Evolutionary conservation across 768 basidiomycete genomes (phyloP).

Genomic region (Phlegmacium glaucopus): DNA sequence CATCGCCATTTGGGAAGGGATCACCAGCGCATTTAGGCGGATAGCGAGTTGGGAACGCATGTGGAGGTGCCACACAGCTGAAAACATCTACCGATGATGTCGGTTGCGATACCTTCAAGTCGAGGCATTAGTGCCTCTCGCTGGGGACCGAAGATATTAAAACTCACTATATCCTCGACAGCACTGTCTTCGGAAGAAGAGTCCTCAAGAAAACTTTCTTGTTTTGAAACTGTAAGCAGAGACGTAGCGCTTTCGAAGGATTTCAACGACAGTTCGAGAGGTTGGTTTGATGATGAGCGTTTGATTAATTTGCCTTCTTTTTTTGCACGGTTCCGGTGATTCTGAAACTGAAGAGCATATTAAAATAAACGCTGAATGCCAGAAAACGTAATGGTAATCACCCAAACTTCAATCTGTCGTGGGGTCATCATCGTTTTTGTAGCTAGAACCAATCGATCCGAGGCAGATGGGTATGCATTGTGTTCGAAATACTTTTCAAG

Average conservation of each 20-base stretch:
- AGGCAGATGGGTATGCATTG: conserved; percentile 43
- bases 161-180: too few relatives aligned
- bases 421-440: conserved; percentile 38
- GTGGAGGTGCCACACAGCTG: too few relatives aligned
- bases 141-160: too few relatives aligned
- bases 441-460: conserved; percentile 39
- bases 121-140: too few relatives aligned
- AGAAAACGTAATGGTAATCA: conserved; percentile 16
- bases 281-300: conserved; percentile 16
- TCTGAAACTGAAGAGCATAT: conserved; percentile 47
- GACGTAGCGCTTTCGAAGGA: not conserved
- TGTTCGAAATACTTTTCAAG: conserved; percentile 45
- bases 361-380: not conserved
- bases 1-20: conserved; percentile 8
- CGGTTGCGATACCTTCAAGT: too few relatives aligned
- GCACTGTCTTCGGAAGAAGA: not conserved
- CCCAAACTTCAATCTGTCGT: conserved; percentile 56
- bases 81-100: too few relatives aligned
- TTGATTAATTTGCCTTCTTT: conserved; percentile 22
- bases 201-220: not conserved
- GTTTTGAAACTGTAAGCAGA: too few relatives aligned
- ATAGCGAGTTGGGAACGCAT: conserved; percentile 24
- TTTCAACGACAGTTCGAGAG: not conserved
- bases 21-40: not conserved
- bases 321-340: conserved; percentile 41